These are phyloP conservation scores for Solanum ossicruentum DNA, from an alignment of 257 asterid genomes.

Conservation along the genomic window DNA sequence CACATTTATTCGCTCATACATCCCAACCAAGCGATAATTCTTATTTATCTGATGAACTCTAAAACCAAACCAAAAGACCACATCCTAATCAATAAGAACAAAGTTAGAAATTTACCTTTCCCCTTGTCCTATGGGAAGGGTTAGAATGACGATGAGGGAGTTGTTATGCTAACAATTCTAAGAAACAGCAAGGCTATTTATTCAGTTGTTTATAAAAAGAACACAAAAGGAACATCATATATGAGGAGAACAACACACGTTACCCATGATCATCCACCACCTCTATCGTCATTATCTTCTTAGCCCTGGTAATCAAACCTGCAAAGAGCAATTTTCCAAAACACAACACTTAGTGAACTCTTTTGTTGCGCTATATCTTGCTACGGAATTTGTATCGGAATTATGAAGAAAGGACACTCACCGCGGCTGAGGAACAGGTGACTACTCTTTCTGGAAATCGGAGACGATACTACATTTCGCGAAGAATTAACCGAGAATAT, in stretches of 20 bases:
- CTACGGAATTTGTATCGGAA: neutral
- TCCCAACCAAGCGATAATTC: neutral
- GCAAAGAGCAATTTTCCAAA: conserved; percentile 1
- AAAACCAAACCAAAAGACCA: neutral
- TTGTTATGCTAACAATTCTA: neutral
- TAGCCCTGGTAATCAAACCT: conserved; percentile 72
- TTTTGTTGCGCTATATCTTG: neutral
- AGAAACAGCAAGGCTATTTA: neutral
- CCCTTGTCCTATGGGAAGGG: neutral
- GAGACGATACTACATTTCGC: neutral
- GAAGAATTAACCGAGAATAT: conserved; percentile 1
- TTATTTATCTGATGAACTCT: neutral
- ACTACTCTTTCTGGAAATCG: conserved; percentile 9
- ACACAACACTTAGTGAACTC: neutral
- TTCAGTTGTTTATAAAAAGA: neutral
- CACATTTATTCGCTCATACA: neutral
- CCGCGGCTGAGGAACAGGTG: conserved; percentile 38
- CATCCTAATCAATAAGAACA: neutral
- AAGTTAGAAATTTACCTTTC: neutral
- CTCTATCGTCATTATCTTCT: conserved; percentile 30
- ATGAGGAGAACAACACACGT: neutral
- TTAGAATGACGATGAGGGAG: neutral
- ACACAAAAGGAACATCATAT: neutral
- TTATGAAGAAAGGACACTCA: conserved; percentile 4
- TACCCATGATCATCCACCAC: conserved; percentile 81